Base-by-base conservation (phyloP, 2,329 filamentous ascomycete species). In the Epichloe bromicola region DNA sequence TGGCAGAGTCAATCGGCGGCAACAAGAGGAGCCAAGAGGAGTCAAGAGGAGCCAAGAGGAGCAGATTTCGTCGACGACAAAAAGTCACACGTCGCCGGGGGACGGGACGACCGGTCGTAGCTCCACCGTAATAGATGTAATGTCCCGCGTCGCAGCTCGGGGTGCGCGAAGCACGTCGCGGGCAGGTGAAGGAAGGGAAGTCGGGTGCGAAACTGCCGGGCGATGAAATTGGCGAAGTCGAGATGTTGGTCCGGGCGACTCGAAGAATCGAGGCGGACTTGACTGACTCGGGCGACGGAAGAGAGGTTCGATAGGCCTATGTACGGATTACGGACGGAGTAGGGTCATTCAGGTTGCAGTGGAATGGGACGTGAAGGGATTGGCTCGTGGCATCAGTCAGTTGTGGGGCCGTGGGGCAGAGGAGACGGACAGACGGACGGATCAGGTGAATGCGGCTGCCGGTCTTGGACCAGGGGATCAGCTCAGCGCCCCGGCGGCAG, bases 381-480 rank as follows among this genome's bases (percentile, higher is more conserved):
- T 8, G 37, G 51, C 37, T 48, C 40, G 51, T 20, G 49, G 51
- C 36, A 8, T 17, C 19, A 20, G 26, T 17, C 12, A 42, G 40
- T 26, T 26, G 30, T 50, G 53, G 55, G 52, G 46, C 49, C 49
- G 34, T 52, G 50, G 17, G 17, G 46, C 26, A 51, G 50, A 45
- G 17, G 42, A 46, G 45, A 48, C 37, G 39, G 46, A 42, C 33
- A 5, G 37, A 8, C 15, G 36, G 46, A 52, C 42, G 47, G 53
- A 51, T 51, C 52, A 55, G 53, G 50, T 51, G 54, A 51, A 52
- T 43, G 48, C 41, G 30, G 41, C 20, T 33, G 41, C 41, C 20
- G 41, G 20, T 44, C 20, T 3, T 30, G 15, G 26, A n/a, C 20
- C 23, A 44, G 42, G 42, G 42, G 23, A 26, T 26, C 23, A 26